Conservation (phyloP, 1,139 yeast species). For the Zygoascus sp. region DNA sequence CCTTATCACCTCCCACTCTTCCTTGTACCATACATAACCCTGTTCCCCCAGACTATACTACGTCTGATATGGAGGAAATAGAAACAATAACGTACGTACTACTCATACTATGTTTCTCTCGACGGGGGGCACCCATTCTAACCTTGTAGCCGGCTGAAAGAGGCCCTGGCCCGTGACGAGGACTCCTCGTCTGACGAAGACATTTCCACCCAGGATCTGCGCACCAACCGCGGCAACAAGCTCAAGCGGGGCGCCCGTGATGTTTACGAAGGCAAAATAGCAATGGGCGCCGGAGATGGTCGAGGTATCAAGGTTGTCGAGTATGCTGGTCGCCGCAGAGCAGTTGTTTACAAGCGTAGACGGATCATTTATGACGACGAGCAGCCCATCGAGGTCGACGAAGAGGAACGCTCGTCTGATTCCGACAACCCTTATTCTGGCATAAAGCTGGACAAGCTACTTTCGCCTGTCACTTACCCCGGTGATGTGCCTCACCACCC, state of each 20-base stretch:
- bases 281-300: constrained; percentile 32
- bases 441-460: constrained; percentile 49
- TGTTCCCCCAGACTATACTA: background rate
- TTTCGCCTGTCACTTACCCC: constrained; percentile 77
- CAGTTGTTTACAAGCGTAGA: constrained; percentile 34
- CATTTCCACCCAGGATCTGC: constrained; percentile 23
- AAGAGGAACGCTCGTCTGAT: constrained; percentile 26
- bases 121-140: background rate
- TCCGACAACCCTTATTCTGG: constrained; percentile 39
- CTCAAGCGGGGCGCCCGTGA: constrained; percentile 45
- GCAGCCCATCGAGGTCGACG: constrained; percentile 22
- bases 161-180: constrained; percentile 19
- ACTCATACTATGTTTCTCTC: background rate
- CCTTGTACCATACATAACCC: too few relatives aligned
- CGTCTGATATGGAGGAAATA: constrained; percentile 7
- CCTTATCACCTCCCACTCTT: too few relatives aligned
- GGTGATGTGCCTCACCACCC: constrained; percentile 72
- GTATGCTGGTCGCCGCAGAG: constrained; percentile 32
- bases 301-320: constrained; percentile 33
- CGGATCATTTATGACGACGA: constrained; percentile 20
- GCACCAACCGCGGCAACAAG: constrained; percentile 58
- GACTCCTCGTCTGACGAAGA: constrained; percentile 26
- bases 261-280: constrained; percentile 37
- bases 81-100: constrained; percentile 15
- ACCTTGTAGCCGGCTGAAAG: constrained; percentile 19